Conservation (phyloP, 805 yeast species). For the Tetrapisispora arboricola region DNA sequence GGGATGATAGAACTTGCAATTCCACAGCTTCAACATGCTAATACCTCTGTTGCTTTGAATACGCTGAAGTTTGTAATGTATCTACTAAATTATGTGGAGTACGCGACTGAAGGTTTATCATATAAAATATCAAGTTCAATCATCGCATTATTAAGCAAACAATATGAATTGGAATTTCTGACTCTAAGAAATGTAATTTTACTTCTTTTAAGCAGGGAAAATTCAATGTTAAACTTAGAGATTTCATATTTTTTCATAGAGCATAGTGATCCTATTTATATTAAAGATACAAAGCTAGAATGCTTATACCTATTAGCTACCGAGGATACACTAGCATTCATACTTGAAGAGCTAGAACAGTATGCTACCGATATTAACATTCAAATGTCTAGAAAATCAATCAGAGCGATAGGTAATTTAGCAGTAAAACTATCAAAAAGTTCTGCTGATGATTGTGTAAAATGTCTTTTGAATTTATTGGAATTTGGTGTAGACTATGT, state of each 20-base stretch:
- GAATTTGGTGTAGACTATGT: slow-evolving; percentile 60
- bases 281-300: slow-evolving; percentile 84
- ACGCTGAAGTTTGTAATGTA: slow-evolving; percentile 65
- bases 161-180: slow-evolving; percentile 75
- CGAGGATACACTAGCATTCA: slow-evolving; percentile 46
- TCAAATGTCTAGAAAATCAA: slow-evolving; percentile 78
- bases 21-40: slow-evolving; percentile 71
- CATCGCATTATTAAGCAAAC: slow-evolving; percentile 58
- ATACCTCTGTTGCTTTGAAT: slow-evolving; percentile 71
- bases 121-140: slow-evolving; percentile 58
- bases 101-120: slow-evolving; percentile 47
- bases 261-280: slow-evolving; percentile 76
- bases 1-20: slow-evolving; percentile 51
- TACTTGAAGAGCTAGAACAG: slow-evolving; percentile 67
- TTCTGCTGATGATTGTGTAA: slow-evolving; percentile 56
- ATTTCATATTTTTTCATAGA: slow-evolving; percentile 76
- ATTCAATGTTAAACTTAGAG: slow-evolving; percentile 45
- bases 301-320: slow-evolving; percentile 72
- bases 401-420: slow-evolving; percentile 80
- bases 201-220: slow-evolving; percentile 54
- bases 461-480: slow-evolving; percentile 47
- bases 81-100: slow-evolving; percentile 57
- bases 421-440: slow-evolving; percentile 58
- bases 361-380: slow-evolving; percentile 83
- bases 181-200: slow-evolving; percentile 73